Evolutionary conservation across 306 rosid species (phyloP), one percentile per base, ranked within the genome.

Genomic region (Gleditsia sinensis): DNA sequence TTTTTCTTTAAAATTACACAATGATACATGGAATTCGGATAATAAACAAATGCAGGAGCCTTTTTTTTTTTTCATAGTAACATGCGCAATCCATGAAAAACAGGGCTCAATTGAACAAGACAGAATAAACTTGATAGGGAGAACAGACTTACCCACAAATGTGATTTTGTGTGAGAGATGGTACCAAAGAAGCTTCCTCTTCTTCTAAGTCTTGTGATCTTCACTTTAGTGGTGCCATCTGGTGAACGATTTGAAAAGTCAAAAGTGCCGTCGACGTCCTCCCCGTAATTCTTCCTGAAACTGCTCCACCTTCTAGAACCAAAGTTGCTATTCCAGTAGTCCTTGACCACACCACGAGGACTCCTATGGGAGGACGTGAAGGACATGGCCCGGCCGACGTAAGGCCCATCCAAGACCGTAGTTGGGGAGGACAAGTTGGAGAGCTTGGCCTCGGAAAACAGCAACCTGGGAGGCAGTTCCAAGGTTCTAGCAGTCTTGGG

Each of bases 401-500:
- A 83, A 32, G 97, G 96, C 14, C 91, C 93, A 10, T 91, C 92
- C 81, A 86, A 66, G 34, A 88, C 91, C 0, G 88, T 91, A 2
- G 97, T 85, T 11, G 98, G 97, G 6, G 96, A 86, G 19, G 88
- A 17, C 63, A 27, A 28, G 50, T 69, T 78, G 39, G 84, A 73
- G 12, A 63, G 60, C 75, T 82, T 83, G 3, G 36, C 72, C 20
- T 86, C 87, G 6, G 51, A 13, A 28, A 43, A 19, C 58, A 76
- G 57, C 91, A 91, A 67, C 89, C 97, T 86, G 45, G 97, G 98
- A 60, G 98, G 98, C 54, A 90, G 84, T 20, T 88, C 92, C 87
- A 93, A 74, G n/a, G 98, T 64, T 75, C 85, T 83, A 0, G 46
- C 86, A 10, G 16, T 30, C 36, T 3, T 67, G 13, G 81, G 79